Evolutionary conservation across 129 eudicot species (phyloP).

Genomic region (Flaveria sonorensis): DNA sequence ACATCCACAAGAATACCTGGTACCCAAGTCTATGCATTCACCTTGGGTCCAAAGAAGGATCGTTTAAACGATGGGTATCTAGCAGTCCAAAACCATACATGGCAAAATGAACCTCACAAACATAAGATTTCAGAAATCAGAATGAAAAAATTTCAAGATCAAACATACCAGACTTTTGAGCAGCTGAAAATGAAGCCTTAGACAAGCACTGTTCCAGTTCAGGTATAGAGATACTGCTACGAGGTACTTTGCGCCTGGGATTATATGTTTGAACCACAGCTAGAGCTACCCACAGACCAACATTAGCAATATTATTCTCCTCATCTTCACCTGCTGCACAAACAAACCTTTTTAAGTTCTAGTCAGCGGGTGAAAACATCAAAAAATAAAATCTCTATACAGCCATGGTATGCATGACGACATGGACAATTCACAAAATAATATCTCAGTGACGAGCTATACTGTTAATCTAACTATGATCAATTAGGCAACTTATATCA

Average conservation of each 20-base stretch:
- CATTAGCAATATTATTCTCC: slow-evolving; percentile 24
- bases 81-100: background rate
- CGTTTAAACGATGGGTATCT: background rate
- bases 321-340: slow-evolving; percentile 46
- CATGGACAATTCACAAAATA: background rate
- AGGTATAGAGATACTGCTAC: slow-evolving; percentile 67
- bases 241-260: slow-evolving; percentile 92
- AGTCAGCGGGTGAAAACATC: background rate
- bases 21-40: background rate
- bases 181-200: slow-evolving; percentile 83
- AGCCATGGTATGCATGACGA: background rate
- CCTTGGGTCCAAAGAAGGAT: background rate
- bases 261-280: slow-evolving; percentile 90
- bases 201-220: slow-evolving; percentile 81
- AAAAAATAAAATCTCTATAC: background rate
- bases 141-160: background rate
- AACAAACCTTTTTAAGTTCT: background rate
- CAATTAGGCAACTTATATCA: background rate
- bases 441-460: background rate
- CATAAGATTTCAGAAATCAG: background rate
- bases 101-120: background rate
- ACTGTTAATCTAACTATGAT: background rate
- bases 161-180: slow-evolving; percentile 68
- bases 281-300: slow-evolving; percentile 73
- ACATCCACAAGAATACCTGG: background rate